Conservation (phyloP, 139 green algal genomes). For the Chlamydomonas incerta region DNA sequence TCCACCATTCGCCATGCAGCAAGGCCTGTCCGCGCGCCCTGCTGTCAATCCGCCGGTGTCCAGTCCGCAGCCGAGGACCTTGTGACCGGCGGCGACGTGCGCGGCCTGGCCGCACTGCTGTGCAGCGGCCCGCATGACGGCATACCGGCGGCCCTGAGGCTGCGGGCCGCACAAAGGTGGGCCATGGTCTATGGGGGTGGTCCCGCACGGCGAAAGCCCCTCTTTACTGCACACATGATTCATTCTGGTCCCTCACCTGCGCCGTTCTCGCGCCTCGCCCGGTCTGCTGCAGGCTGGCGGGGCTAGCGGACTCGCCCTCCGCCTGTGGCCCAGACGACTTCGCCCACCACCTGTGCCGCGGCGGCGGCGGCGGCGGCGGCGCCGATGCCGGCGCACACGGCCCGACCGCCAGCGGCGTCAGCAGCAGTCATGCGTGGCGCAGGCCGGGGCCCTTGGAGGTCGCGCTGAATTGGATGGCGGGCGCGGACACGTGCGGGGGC, state of each 20-base stretch:
- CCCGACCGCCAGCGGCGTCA: too few species aligned
- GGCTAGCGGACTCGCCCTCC: background rate
- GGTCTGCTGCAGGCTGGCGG: too few species aligned
- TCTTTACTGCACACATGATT: too few species aligned
- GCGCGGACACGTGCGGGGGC: background rate
- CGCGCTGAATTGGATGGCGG: background rate
- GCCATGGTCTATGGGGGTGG: too few species aligned
- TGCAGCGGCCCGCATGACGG: background rate
- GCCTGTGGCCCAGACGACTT: constrained; percentile 9
- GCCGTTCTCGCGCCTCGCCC: too few species aligned
- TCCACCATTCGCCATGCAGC: too few species aligned
- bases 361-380: background rate
- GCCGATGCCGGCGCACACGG: too few species aligned
- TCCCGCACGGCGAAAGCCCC: too few species aligned
- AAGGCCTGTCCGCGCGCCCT: too few species aligned
- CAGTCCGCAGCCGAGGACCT: constrained; percentile 5
- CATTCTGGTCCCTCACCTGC: too few species aligned
- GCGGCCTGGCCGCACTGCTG: constrained; percentile 7
- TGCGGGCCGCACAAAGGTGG: background rate
- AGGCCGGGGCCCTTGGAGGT: background rate
- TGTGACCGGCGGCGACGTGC: background rate
- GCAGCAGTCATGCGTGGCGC: too few species aligned
- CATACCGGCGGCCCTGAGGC: background rate
- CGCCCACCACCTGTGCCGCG: background rate
- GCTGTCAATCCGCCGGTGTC: too few species aligned